Evolutionary conservation across 768 basidiomycete species (phyloP), one percentile per base, ranked within the genome.

Genomic region (Macrolepiota albuminosa): DNA sequence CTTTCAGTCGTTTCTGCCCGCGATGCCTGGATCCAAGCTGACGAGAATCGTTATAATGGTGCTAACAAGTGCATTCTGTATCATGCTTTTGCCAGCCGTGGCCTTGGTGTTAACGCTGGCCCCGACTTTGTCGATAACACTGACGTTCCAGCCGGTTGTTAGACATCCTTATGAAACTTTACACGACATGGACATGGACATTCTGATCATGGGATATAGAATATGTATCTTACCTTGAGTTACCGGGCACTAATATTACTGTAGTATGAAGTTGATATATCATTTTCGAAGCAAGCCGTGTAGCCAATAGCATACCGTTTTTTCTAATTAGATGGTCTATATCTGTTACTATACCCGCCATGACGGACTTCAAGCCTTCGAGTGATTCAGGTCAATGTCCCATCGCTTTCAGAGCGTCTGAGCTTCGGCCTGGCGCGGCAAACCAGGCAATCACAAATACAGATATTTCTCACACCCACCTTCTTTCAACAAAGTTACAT

Each of bases 21-120:
- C 40, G 75, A 81, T 64, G 80, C 80, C 4, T 79, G 77, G 77
- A 75, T 83, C 50, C 78, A 81, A 64, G 82, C 83, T 10, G 83
- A 84, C 64, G 65, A 65, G 47, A 80, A 81, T 67, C 72, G 78
- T 8, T 83, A 73, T 67, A 64, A 56, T 4, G 81, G 81, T 45
- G 72, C 70, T 11, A 78, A 83, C 66, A 76, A 65, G 49, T 83
- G 82, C 62, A 68, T 69, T 6, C 62, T 84, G 36, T 79, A 73
- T 70, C 75, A 67, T n/a, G 76, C 71, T 11, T 84, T 84, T 56
- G 81, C 81, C 5, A 78, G 75, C 61, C 75, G 76, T 45, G 82
- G 82, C 5, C 73, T 84, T n/a, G 82, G 82, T 4, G 59, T 74
- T 6, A 69, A 71, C 18, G 74, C 73, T 6, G 60, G 58, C 16